Evolutionary conservation across 208 protist genomes (phyloP).

Genomic region (Leishmania lainsoni): DNA sequence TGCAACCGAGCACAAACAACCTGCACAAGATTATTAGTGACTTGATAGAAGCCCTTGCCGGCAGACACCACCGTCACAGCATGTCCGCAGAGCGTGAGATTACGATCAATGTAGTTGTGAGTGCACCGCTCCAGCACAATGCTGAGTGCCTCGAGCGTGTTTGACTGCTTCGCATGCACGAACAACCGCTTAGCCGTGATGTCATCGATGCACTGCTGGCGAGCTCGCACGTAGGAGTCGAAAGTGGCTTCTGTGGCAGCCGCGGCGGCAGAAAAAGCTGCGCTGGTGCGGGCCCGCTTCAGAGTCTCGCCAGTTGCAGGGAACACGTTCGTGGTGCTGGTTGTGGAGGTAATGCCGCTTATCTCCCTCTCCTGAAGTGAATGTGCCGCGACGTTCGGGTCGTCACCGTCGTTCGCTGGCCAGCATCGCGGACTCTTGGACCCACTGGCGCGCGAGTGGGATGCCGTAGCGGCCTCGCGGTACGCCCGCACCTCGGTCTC

Average conservation of each 20-base stretch:
- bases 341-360: neutral
- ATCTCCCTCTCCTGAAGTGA: neutral
- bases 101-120: conserved; percentile 53
- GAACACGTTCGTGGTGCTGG: neutral
- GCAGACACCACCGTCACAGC: conserved; percentile 79
- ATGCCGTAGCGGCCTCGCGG: conserved; percentile 7
- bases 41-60: conserved; percentile 80
- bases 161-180: conserved; percentile 65
- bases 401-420: conserved; percentile 2
- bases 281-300: neutral
- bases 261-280: neutral
- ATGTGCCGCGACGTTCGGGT: neutral
- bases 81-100: conserved; percentile 62
- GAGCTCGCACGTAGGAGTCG: conserved; percentile 15
- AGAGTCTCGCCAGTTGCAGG: neutral
- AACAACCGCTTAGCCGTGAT: conserved; percentile 63
- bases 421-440: neutral
- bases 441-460: neutral
- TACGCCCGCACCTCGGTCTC: conserved; percentile 28
- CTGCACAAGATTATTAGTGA: conserved; percentile 70
- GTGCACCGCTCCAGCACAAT: conserved; percentile 71
- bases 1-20: conserved; percentile 66
- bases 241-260: conserved; percentile 2
- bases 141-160: conserved; percentile 77
- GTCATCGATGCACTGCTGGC: conserved; percentile 26